Base-by-base conservation (phyloP, 2,329 filamentous ascomycete genomes). In the Claviceps sp. region DNA sequence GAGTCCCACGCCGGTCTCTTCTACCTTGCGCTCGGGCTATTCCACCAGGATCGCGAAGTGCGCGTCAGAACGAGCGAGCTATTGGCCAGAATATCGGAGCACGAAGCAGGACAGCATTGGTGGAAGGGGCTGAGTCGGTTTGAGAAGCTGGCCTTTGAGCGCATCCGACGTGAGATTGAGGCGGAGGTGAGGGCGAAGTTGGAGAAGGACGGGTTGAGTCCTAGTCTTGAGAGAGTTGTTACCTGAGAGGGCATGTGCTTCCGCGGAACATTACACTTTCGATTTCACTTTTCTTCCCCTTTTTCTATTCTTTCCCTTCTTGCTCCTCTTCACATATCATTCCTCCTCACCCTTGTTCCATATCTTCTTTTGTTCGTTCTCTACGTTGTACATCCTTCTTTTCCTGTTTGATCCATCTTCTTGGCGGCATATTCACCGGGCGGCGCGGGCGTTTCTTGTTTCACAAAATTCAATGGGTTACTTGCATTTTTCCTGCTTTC, bases 61-160 rank as follows among this genome's bases (percentile, higher is more conserved):
- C 78, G 93, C 38, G 70, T 85, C 59, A 82, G 81, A 52, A 87
- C 88, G 2, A 84, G 88, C 1, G 87, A 87, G 55, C 70, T 98
- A 38, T 68, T 98, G 22, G 89, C 91, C 58, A 78, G 89, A 22
- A 82, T 98, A 51, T 79, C 82, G 58, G 82, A 85, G 53, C 91
- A 98, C 67, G 86, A 94, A 62, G 93, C 89, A 9, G 93, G 93
- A 1, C 79, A 89, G 61, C 89, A 97, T 68, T 97, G 93, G 77
- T 98, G 91, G 88, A 81, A 78, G 57, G 81, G 81, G 34, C 72
- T 98, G 48, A 93, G 89, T 53, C 77, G 88, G 45, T 98, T 96
- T 63, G 85, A 90, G 59, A 94, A 91, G 69, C 70, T 95, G 57
- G 91, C 87, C 3, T 95, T 85, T 62, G 83, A 85, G 58, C 78